phyloP scores from a whole-genome alignment of 1,284 basidiomycete species.

The Meira nashicola region DNA sequence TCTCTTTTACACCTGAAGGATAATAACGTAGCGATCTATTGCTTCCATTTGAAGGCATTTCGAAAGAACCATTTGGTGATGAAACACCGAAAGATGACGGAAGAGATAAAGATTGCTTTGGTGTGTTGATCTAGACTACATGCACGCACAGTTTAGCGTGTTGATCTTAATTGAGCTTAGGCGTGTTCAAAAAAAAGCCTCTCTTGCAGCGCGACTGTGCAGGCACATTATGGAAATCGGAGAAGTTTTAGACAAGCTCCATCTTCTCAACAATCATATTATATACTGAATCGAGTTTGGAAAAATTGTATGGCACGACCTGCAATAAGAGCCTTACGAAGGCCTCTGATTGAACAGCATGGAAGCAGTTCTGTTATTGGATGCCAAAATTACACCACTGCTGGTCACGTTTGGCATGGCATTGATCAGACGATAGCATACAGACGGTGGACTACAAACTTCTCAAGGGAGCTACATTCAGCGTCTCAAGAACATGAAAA shows the following conservation, averaged over 20 bases:
- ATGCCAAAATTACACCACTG: too few relatives aligned
- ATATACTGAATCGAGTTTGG: neutral
- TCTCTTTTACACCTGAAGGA: neutral
- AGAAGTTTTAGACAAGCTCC: neutral
- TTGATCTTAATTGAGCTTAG: neutral
- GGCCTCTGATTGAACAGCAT: neutral
- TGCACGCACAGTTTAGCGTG: neutral
- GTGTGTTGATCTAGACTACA: neutral
- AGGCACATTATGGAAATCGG: neutral
- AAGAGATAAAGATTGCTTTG: neutral
- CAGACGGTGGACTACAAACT: too few relatives aligned
- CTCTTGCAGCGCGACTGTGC: too few relatives aligned
- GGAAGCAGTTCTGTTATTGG: neutral
- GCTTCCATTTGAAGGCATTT: neutral
- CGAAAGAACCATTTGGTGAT: neutral
- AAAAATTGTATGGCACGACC: neutral
- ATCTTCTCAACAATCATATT: neutral
- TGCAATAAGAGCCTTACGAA: neutral
- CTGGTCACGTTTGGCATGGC: neutral
- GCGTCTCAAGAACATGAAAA: too few relatives aligned
- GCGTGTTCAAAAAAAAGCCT: neutral
- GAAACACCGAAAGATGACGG: neutral
- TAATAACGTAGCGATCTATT: neutral
- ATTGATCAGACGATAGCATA: too few relatives aligned
- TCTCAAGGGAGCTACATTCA: too few relatives aligned